phyloP scores from a whole-genome alignment of 108 stramenopile genomes.

The Cyclotella atomus region DNA sequence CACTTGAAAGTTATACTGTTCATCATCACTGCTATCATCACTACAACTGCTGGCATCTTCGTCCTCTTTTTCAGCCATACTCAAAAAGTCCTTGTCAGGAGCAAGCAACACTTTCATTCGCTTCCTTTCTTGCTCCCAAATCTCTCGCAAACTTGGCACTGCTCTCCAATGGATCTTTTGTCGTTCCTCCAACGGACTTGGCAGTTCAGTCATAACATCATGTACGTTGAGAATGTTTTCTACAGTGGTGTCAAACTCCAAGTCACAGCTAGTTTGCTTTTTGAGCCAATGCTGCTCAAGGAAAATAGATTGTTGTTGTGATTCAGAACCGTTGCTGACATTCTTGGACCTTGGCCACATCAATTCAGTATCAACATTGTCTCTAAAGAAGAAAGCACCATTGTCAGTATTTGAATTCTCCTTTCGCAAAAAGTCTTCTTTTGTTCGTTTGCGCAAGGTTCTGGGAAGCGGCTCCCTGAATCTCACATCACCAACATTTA shows the following conservation, averaged over 20 bases:
- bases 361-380: slow-evolving; percentile 24
- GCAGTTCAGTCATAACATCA: slow-evolving; percentile 65
- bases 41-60: slow-evolving; percentile 12
- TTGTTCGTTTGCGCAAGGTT: slow-evolving; percentile 36
- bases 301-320: too few species aligned
- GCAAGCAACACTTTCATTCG: slow-evolving; percentile 70
- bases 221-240: slow-evolving; percentile 70
- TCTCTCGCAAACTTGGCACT: slow-evolving; percentile 85
- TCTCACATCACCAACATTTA: slow-evolving; percentile 62
- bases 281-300: slow-evolving; percentile 45
- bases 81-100: slow-evolving; percentile 79
- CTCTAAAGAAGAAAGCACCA: slow-evolving; percentile 24
- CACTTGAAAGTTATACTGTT: not conserved
- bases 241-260: slow-evolving; percentile 80
- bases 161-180: slow-evolving; percentile 86
- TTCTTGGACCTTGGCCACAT: slow-evolving; percentile 27
- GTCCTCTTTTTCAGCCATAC: slow-evolving; percentile 14
- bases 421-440: slow-evolving; percentile 25
- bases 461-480: slow-evolving; percentile 65
- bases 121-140: slow-evolving; percentile 83
- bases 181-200: slow-evolving; percentile 55
- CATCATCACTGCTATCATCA: slow-evolving; percentile 9
- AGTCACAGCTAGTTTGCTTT: slow-evolving; percentile 75
- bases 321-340: not conserved
- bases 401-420: slow-evolving; percentile 13